These are phyloP conservation scores for Alternaria sp. DNA, from an alignment of 2,329 filamentous ascomycete genomes.

Conservation along the genomic window DNA sequence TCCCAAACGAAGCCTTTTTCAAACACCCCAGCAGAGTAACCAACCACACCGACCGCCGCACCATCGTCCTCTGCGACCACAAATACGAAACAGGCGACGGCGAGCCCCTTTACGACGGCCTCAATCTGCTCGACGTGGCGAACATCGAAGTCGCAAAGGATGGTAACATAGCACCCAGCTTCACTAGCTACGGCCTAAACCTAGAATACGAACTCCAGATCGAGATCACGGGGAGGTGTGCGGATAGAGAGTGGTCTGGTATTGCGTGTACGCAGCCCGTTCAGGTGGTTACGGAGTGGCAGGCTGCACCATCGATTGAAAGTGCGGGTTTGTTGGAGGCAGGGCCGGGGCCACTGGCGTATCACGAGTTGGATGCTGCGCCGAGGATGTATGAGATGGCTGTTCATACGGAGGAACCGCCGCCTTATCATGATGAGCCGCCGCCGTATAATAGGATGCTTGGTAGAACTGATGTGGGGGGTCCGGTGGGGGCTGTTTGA, in stretches of 20 bases:
- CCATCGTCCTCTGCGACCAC: conserved; percentile 22
- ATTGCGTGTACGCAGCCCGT: conserved; percentile 22
- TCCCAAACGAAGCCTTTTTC: conserved; percentile 14
- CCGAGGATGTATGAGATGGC: neutral
- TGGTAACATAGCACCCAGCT: conserved; percentile 17
- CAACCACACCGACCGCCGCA: conserved; percentile 12
- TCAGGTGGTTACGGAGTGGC: conserved; percentile 25
- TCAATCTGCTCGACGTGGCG: conserved; percentile 16
- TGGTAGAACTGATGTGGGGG: neutral
- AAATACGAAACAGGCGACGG: conserved; percentile 22
- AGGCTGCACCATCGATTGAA: neutral
- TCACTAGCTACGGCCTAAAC: conserved; percentile 34
- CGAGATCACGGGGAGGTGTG: conserved; percentile 35
- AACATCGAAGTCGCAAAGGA: conserved; percentile 13
- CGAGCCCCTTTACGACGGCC: conserved; percentile 22
- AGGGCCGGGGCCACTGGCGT: conserved; percentile 11
- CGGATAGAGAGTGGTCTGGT: conserved; percentile 27
- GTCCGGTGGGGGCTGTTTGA: neutral
- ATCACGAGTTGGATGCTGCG: conserved; percentile 18
- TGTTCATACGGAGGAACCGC: neutral
- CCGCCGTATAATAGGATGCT: neutral
- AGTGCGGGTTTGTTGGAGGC: no score
- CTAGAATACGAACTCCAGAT: conserved; percentile 33
- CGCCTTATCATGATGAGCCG: neutral
- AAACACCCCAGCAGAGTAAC: conserved; percentile 7